These are phyloP conservation scores for Schwanniomyces occidentalis DNA, from an alignment of 805 yeast species.

Conservation along the genomic window DNA sequence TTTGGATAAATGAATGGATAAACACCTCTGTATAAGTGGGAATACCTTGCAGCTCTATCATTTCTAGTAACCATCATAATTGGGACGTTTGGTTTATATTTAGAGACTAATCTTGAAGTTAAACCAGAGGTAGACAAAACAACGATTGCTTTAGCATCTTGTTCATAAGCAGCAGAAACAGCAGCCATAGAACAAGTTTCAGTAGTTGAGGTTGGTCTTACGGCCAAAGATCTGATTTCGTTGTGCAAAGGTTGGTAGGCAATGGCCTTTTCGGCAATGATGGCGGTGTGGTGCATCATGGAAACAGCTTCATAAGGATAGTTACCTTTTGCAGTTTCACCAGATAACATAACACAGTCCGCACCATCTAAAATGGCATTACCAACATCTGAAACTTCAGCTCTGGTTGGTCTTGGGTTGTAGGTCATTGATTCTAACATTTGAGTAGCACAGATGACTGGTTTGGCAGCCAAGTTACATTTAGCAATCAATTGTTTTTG, in stretches of 20 bases:
- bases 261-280: constrained; percentile 95
- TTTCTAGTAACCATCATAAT: constrained; percentile 98
- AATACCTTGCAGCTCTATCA: constrained; percentile 87
- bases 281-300: constrained; percentile 97
- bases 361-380: constrained; percentile 99
- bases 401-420: constrained; percentile 99
- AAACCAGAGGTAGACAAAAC: constrained; percentile 94
- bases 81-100: constrained; percentile 97
- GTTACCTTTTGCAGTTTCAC: constrained; percentile 99
- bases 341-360: constrained; percentile 99
- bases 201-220: constrained; percentile 86
- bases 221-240: constrained; percentile 83
- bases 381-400: constrained; percentile 99
- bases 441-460: constrained; percentile 99
- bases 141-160: constrained; percentile 93
- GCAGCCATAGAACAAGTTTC: constrained; percentile 98
- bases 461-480: constrained; percentile 99
- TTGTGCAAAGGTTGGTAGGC: constrained; percentile 83
- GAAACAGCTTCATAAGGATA: constrained; percentile 97
- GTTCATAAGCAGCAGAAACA: constrained; percentile 94
- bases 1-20: constrained; percentile 88
- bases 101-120: constrained; percentile 93
- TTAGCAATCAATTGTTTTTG: constrained; percentile 99
- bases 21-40: constrained; percentile 97
- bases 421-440: constrained; percentile 99